phyloP scores from a whole-genome alignment of 805 yeast genomes.

The Cyberlindnera petersonii region DNA sequence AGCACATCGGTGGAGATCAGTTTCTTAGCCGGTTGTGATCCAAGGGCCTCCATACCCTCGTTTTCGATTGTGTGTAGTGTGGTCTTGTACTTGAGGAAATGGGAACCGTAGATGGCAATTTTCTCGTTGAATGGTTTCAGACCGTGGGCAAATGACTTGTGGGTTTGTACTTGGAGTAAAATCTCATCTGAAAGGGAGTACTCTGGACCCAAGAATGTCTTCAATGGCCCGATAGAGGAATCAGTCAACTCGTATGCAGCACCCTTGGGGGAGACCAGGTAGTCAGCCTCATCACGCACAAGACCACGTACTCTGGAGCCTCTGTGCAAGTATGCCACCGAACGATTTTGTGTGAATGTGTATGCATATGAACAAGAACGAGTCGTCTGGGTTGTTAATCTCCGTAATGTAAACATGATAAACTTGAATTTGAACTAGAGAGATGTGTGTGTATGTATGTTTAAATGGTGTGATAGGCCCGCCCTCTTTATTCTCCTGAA shows the following conservation, averaged over 20 bases:
- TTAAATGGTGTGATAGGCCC: background rate
- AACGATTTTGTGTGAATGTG: constrained; percentile 19
- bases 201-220: constrained; percentile 45
- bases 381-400: constrained; percentile 5
- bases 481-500: too few species aligned
- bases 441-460: background rate
- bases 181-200: constrained; percentile 56
- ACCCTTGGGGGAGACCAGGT: constrained; percentile 46
- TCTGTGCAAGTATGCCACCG: constrained; percentile 37
- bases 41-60: constrained; percentile 47
- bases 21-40: constrained; percentile 49
- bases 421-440: background rate
- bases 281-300: constrained; percentile 64
- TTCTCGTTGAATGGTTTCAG: constrained; percentile 85
- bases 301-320: constrained; percentile 64
- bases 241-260: constrained; percentile 49
- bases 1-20: constrained; percentile 47
- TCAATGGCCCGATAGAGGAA: constrained; percentile 46
- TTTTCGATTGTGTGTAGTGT: constrained; percentile 30
- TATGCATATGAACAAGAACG: too few species aligned
- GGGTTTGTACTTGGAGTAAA: constrained; percentile 79
- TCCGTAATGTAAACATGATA: constrained; percentile 21
- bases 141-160: constrained; percentile 93
- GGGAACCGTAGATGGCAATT: constrained; percentile 67
- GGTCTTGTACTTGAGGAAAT: constrained; percentile 46